These are phyloP conservation scores for Venturia pyrina DNA, from an alignment of 2,329 filamentous ascomycete genomes.

Conservation along the genomic window DNA sequence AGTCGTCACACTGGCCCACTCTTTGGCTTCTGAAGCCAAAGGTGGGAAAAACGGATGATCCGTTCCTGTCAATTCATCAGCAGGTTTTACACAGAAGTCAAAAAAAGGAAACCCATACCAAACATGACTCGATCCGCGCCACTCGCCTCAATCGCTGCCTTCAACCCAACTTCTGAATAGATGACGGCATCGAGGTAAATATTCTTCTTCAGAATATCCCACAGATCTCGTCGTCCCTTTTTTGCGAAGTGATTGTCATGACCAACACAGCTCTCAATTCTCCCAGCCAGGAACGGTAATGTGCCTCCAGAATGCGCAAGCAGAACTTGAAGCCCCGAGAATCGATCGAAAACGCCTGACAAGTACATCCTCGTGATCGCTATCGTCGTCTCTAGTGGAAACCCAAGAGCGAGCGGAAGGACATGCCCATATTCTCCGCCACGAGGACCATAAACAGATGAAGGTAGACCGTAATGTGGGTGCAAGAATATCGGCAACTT, in stretches of 20 bases:
- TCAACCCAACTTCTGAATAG: constrained; percentile 64
- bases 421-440: constrained; percentile 76
- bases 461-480: constrained; percentile 82
- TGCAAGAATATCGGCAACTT: constrained; percentile 70
- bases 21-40: constrained; percentile 49
- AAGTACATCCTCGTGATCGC: constrained; percentile 80
- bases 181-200: constrained; percentile 83
- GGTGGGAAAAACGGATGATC: constrained; percentile 84
- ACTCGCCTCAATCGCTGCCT: constrained; percentile 57
- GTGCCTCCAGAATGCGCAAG: constrained; percentile 85
- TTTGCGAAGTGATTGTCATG: constrained; percentile 68
- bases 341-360: constrained; percentile 73
- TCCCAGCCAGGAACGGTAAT: constrained; percentile 75
- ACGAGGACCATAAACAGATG: constrained; percentile 66
- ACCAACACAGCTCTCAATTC: constrained; percentile 77
- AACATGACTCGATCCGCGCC: constrained; percentile 66
- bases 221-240: constrained; percentile 47
- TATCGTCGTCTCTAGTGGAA: constrained; percentile 88
- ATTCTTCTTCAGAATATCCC: constrained; percentile 61
- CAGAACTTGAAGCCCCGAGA: constrained; percentile 59
- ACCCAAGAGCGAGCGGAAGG: constrained; percentile 73
- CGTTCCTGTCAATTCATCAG: constrained; percentile 38
- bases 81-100: not conserved
- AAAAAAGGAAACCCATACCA: constrained; percentile 32
- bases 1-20: constrained; percentile 60